A percentile compares a stretch with the other conserved stretches of the same genome.
Conservation (phyloP, 108 stramenopile species). For the Aurantiochytrium sp. region DNA sequence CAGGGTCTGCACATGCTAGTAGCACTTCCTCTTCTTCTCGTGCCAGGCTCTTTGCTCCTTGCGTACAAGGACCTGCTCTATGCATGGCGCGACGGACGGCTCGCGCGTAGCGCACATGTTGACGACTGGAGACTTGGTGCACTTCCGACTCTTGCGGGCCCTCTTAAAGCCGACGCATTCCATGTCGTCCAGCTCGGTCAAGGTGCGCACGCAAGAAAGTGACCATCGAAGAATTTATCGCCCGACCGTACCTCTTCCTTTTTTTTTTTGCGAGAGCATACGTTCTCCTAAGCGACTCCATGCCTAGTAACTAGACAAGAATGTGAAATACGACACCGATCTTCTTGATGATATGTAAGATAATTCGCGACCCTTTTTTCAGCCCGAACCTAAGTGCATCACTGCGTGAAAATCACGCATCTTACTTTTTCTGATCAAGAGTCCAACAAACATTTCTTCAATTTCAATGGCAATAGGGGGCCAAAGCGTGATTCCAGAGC, state of each 20-base stretch:
- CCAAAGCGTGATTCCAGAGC: too few relatives aligned
- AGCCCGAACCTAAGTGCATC: too few relatives aligned
- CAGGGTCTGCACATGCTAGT: background rate
- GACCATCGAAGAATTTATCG: background rate
- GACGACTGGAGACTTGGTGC: background rate
- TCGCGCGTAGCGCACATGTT: background rate
- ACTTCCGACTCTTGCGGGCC: background rate
- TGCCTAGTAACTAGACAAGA: too few relatives aligned
- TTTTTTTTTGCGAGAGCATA: background rate
- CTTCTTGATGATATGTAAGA: too few relatives aligned
- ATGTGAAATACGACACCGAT: too few relatives aligned
- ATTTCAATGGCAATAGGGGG: too few relatives aligned
- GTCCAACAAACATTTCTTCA: too few relatives aligned
- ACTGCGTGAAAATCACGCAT: too few relatives aligned
- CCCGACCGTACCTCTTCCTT: background rate
- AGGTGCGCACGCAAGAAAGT: background rate
- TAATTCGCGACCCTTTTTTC: too few relatives aligned
- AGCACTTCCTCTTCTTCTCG: background rate
- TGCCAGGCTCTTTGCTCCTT: background rate
- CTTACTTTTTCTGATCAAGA: too few relatives aligned
- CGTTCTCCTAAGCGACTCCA: background rate
- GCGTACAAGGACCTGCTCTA: background rate
- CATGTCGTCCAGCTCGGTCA: background rate
- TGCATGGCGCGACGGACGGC: background rate
- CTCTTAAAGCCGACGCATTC: background rate